Conservation (phyloP, 1,284 basidiomycete genomes). For the Leccinum pachyderme region DNA sequence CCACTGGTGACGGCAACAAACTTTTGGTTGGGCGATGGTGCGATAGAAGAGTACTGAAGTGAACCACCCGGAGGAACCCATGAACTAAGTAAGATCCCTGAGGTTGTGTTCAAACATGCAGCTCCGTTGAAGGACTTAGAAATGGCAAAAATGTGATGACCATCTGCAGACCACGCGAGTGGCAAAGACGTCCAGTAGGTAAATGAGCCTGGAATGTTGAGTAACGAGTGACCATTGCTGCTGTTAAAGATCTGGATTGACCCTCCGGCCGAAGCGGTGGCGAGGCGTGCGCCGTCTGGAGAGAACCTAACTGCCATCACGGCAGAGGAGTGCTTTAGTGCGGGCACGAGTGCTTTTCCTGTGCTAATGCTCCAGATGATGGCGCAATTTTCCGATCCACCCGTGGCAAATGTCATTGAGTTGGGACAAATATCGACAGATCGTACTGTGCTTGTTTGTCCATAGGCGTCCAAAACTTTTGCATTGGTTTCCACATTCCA, state of each 20-base stretch:
- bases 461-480: not conserved
- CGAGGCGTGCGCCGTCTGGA: conserved; percentile 1
- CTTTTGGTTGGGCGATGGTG: not conserved
- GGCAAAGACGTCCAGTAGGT: not conserved
- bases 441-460: not conserved
- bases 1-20: not conserved
- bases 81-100: no score
- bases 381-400: no score
- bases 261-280: not conserved
- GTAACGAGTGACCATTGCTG: not conserved
- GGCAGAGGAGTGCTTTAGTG: not conserved
- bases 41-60: not conserved
- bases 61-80: no score
- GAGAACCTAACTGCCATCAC: not conserved
- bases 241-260: not conserved
- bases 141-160: not conserved
- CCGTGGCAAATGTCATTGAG: not conserved
- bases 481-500: not conserved
- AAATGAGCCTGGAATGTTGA: not conserved
- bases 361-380: not conserved
- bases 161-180: not conserved
- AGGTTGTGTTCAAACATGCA: no score
- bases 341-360: not conserved
- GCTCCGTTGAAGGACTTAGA: no score
- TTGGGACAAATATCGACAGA: not conserved